phyloP scores from a whole-genome alignment of 2,329 filamentous ascomycete genomes.

The Arthrobotrys sphaeroides region DNA sequence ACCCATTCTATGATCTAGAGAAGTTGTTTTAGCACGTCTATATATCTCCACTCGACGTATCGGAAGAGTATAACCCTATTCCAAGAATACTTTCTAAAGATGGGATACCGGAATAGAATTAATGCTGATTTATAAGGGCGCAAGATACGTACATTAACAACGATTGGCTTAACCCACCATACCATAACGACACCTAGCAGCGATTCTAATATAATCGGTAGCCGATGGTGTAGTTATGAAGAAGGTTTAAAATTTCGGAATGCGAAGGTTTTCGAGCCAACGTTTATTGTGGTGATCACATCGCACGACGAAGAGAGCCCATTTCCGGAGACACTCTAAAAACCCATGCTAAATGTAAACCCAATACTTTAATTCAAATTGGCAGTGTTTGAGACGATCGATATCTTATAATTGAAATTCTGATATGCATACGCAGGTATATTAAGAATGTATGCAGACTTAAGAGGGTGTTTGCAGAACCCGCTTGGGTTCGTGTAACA shows the following conservation, averaged over 20 bases:
- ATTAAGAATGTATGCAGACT: too few relatives aligned
- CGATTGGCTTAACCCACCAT: conserved; percentile 23
- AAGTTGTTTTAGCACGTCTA: not conserved
- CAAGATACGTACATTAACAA: conserved; percentile 10
- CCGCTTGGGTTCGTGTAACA: not conserved
- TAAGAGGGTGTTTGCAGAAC: not conserved
- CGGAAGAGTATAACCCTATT: too few relatives aligned
- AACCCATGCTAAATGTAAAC: not conserved
- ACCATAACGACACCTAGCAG: conserved; percentile 1
- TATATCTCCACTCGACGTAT: too few relatives aligned
- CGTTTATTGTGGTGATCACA: not conserved
- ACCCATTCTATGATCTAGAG: conserved; percentile 32
- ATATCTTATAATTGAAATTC: too few relatives aligned
- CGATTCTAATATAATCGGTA: not conserved
- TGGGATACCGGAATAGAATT: too few relatives aligned
- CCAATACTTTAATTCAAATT: too few relatives aligned
- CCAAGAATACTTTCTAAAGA: too few relatives aligned
- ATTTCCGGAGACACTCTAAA: not conserved
- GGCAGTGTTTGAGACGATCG: too few relatives aligned
- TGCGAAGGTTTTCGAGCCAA: not conserved
- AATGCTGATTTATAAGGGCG: too few relatives aligned
- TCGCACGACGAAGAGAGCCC: not conserved
- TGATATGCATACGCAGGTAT: too few relatives aligned
- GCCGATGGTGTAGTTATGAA: not conserved
- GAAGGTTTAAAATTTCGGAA: not conserved